phyloP scores from a whole-genome alignment of 371 early-diverging fungal species.

The Zychaea mexicana region DNA sequence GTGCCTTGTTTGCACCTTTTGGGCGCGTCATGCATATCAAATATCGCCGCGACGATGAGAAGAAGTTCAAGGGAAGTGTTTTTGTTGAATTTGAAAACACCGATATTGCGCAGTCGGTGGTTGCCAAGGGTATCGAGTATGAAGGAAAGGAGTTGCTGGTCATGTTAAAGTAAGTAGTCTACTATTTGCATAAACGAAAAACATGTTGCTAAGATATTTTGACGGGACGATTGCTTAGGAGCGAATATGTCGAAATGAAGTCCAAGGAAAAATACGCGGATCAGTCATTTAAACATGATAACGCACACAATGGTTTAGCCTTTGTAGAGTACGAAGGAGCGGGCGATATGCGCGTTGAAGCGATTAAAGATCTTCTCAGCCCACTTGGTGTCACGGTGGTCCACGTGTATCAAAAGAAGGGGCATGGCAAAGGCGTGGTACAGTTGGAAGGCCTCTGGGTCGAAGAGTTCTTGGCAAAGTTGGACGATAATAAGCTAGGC shows the following conservation, averaged over 20 bases:
- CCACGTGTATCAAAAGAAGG: constrained; percentile 14
- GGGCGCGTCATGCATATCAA: constrained; percentile 41
- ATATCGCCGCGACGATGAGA: constrained; percentile 36
- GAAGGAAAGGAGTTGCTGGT: constrained; percentile 14
- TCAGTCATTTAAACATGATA: not conserved
- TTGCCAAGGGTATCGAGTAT: constrained; percentile 20
- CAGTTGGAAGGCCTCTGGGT: constrained; percentile 30
- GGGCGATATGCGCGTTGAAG: constrained; percentile 17
- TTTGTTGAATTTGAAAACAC: constrained; percentile 47
- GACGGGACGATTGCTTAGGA: constrained; percentile 7
- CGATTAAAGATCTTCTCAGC: constrained; percentile 27
- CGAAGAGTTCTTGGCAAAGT: constrained; percentile 33
- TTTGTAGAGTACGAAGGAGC: constrained; percentile 35
- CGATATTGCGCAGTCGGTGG: constrained; percentile 29
- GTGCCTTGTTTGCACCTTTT: constrained; percentile 30
- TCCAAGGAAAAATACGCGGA: constrained; percentile 30
- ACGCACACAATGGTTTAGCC: not conserved
- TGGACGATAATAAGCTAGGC: constrained; percentile 28
- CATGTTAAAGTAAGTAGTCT: constrained; percentile 35
- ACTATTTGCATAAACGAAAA: not conserved
- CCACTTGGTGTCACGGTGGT: not conserved
- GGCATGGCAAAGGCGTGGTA: constrained; percentile 31
- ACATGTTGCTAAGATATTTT: not conserved
- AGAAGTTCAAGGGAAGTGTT: constrained; percentile 45
- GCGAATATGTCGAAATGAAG: constrained; percentile 47